phyloP scores from a whole-genome alignment of 1,284 basidiomycete species.

The Entoloma clypeatum region DNA sequence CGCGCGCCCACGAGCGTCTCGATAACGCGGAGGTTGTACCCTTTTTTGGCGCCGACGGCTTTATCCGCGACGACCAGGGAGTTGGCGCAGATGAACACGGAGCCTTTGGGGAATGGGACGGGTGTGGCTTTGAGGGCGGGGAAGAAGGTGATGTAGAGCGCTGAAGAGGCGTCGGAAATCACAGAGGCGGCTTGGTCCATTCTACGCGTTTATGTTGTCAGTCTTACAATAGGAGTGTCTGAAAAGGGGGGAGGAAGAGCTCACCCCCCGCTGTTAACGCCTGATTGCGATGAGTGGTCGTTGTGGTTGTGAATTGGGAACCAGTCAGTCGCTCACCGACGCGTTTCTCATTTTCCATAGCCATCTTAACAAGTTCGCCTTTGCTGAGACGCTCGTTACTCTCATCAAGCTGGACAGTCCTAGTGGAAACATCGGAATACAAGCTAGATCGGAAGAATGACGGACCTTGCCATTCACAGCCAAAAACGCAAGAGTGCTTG shows the following conservation, averaged over 20 bases:
- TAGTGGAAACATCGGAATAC: background rate
- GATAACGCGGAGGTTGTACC: conserved; percentile 86
- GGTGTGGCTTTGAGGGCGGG: conserved; percentile 67
- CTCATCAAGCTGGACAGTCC: conserved; percentile 26
- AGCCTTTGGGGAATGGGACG: conserved; percentile 49
- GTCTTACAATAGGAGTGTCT: background rate
- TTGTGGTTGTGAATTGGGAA: conserved; percentile 8
- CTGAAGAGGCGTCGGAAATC: conserved; percentile 63
- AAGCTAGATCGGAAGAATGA: background rate
- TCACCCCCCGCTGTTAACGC: conserved; percentile 74
- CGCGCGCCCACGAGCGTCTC: conserved; percentile 80
- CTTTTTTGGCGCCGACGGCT: conserved; percentile 67
- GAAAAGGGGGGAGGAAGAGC: conserved; percentile 18
- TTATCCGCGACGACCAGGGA: conserved; percentile 84
- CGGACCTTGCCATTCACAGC: conserved; percentile 68
- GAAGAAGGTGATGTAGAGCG: conserved; percentile 79
- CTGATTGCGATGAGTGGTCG: conserved; percentile 26
- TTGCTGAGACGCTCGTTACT: conserved; percentile 44
- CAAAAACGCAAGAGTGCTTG: conserved; percentile 75
- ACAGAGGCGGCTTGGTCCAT: conserved; percentile 86
- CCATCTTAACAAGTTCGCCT: conserved; percentile 70
- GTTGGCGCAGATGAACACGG: conserved; percentile 79
- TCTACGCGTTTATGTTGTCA: conserved; percentile 30
- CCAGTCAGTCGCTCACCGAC: conserved; percentile 49
- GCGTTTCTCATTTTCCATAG: conserved; percentile 79